Conservation (phyloP, 2,329 filamentous ascomycete genomes). For the Penicillium corylophilum region DNA sequence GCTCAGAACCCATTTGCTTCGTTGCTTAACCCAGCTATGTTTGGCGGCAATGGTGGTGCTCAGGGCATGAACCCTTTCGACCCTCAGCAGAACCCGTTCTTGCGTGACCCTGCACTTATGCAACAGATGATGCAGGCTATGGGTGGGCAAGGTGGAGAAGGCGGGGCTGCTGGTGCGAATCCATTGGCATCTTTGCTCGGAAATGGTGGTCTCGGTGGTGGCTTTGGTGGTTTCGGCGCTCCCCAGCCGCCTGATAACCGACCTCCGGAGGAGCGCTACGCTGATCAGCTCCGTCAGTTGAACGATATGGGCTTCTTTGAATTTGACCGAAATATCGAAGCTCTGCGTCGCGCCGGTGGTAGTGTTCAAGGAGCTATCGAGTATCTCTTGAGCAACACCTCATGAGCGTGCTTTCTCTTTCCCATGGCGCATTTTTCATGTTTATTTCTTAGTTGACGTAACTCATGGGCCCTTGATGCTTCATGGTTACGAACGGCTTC, state of each 20-base stretch:
- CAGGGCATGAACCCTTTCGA: conserved; percentile 48
- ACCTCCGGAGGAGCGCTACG: conserved; percentile 91
- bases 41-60: conserved; percentile 34
- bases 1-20: conserved; percentile 66
- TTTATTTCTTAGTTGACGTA: conserved; percentile 5
- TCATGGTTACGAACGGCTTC: conserved; percentile 7
- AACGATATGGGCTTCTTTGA: conserved; percentile 99
- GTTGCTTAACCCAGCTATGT: conserved; percentile 55
- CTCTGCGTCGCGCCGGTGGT: conserved; percentile 82
- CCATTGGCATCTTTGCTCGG: conserved; percentile 52
- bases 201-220: conserved; percentile 49
- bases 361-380: conserved; percentile 78
- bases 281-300: conserved; percentile 82
- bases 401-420: conserved; percentile 12
- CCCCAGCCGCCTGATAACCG: conserved; percentile 71
- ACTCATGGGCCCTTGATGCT: conserved; percentile 10
- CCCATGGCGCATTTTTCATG: neutral
- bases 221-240: conserved; percentile 40
- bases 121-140: conserved; percentile 56
- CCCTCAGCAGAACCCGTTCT: conserved; percentile 53
- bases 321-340: conserved; percentile 89
- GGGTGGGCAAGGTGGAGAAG: conserved; percentile 39
- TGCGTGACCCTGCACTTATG: conserved; percentile 61
- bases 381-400: conserved; percentile 39
- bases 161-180: conserved; percentile 39